Conservation (phyloP, 129 eudicot species). For the Arctium minus region DNA sequence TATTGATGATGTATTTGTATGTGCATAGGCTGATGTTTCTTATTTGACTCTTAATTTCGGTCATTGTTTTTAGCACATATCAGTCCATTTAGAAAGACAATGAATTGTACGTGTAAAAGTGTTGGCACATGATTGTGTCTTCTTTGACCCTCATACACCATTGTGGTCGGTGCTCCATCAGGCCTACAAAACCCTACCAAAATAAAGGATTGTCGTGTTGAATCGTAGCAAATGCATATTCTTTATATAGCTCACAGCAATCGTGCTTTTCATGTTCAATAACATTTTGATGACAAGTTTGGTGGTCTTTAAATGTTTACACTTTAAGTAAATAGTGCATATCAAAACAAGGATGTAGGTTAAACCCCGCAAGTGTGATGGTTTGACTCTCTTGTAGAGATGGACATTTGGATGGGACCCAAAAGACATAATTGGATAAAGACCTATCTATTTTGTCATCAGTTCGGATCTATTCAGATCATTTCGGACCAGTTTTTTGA, state of each 20-base stretch:
- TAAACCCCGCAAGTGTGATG: neutral
- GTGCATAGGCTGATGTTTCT: neutral
- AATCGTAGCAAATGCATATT: neutral
- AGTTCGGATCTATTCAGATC: neutral
- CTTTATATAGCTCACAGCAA: neutral
- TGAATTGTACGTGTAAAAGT: neutral
- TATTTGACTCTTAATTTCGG: neutral
- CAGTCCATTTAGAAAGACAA: neutral
- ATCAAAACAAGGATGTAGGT: neutral
- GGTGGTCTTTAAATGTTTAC: neutral
- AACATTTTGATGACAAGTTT: neutral
- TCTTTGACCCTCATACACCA: neutral
- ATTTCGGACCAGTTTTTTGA: neutral
- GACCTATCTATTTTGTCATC: neutral
- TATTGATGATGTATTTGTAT: neutral
- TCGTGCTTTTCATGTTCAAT: neutral
- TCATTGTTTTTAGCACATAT: neutral
- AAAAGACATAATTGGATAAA: neutral
- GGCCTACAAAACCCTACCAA: neutral
- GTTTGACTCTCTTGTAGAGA: neutral
- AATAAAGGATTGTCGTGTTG: neutral
- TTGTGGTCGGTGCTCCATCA: neutral
- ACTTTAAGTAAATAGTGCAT: neutral
- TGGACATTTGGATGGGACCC: neutral
- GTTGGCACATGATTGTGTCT: neutral